These are phyloP conservation scores for Candida tropicalis DNA, from an alignment of 1,139 yeast species.

Conservation along the genomic window DNA sequence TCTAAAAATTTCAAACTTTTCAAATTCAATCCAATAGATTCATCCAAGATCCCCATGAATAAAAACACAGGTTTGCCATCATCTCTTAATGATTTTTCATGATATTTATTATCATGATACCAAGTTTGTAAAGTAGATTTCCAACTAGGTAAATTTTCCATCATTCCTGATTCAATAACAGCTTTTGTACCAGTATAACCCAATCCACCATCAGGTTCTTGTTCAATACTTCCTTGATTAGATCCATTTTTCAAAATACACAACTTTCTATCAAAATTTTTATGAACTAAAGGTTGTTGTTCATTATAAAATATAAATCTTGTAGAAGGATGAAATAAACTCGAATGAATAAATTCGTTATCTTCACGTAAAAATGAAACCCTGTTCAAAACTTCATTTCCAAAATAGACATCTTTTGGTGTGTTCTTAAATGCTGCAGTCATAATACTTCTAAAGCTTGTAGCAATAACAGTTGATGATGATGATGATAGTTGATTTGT, in stretches of 20 bases:
- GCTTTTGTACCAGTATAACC: conserved; percentile 12
- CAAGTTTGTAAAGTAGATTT: conserved; percentile 24
- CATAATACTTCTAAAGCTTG: conserved; percentile 7
- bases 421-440: conserved; percentile 19
- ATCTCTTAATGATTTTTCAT: conserved; percentile 34
- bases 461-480: conserved; percentile 9
- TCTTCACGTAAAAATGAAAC: conserved; percentile 79
- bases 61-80: conserved; percentile 48
- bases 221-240: conserved; percentile 22
- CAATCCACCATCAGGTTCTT: conserved; percentile 17
- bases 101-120: conserved; percentile 38
- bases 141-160: conserved; percentile 26
- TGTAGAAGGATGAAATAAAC: conserved; percentile 54
- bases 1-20: conserved; percentile 32
- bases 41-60: conserved; percentile 71
- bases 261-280: conserved; percentile 30
- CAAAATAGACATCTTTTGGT: conserved; percentile 43
- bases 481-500: background rate
- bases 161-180: conserved; percentile 15
- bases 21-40: conserved; percentile 42
- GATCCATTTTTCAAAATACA: conserved; percentile 41
- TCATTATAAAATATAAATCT: conserved; percentile 55
- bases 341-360: conserved; percentile 54
- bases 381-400: conserved; percentile 69
- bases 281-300: conserved; percentile 41